Base-by-base conservation (phyloP, 768 basidiomycete genomes). In the Russula sp. region DNA sequence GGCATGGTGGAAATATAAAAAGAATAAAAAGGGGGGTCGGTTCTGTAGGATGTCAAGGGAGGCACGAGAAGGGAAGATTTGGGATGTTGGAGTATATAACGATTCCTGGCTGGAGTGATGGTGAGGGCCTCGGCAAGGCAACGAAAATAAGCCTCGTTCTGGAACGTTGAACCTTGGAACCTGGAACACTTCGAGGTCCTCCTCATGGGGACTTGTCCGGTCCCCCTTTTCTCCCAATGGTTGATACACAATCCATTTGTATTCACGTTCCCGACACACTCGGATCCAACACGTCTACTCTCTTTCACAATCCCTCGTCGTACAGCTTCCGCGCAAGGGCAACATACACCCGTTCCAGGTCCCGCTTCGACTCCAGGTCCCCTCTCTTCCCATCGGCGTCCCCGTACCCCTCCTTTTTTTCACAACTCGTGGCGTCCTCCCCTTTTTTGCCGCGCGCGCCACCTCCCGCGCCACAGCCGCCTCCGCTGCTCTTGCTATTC, bases 321-420 rank as follows among this genome's bases (percentile, higher is more conserved):
- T 94, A 93, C 76, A 99, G 75, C 77, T 92, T 96, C 75, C 89
- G 83, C 67, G 90, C 84, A 51, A 98, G 74, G 7, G 94, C 91
- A 38, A 97, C 81, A 74, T 96, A 96, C 75, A 99, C 92, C 70
- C 87, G 78, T 73, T 95, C 94, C 71, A 98, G 75, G 72, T 94
- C 90, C 70, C 83, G 82, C 76, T 89, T 89, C 62, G 81, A 81
- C 58, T 77, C 80, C 16, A 87, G 71, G 64, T 89, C 88, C 40
- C 79, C 81, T 28, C 49, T 28, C 26, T 11, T 28, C 49, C 49
- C 75, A 55, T 68, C 61, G 66, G 22, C 26, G 18, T 24, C 8
- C 6, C 18, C 40, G 8, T 51, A 14, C 49, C 20, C 18, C 4
- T 28, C 50, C 6, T 9, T 50, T 26, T 26, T 28, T 28, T 6